Evolutionary conservation across 352 stramenopile genomes (phyloP).

Genomic region (Phytophthora kernoviae): DNA sequence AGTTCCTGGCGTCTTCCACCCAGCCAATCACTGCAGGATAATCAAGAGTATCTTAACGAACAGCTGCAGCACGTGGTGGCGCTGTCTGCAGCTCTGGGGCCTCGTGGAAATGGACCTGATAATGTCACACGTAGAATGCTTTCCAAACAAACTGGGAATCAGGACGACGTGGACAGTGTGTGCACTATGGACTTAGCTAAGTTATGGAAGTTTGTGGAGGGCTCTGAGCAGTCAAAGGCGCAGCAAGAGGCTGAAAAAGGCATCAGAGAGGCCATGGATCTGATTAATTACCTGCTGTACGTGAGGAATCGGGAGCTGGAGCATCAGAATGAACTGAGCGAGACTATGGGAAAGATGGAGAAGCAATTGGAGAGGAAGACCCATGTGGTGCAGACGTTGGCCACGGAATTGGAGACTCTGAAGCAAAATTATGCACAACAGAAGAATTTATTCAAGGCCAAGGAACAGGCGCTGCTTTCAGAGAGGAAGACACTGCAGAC

Average conservation of each 20-base stretch:
- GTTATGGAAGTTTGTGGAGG: constrained; percentile 28
- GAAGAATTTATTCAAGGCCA: constrained; percentile 67
- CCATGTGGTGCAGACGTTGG: constrained; percentile 48
- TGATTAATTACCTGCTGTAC: constrained; percentile 74
- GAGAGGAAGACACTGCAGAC: constrained; percentile 60
- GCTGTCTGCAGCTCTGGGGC: constrained; percentile 22
- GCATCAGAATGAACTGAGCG: constrained; percentile 54
- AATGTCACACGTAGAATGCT: constrained; percentile 26
- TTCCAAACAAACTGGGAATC: constrained; percentile 1
- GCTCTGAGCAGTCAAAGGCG: constrained; percentile 13
- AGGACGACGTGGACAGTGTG: constrained; percentile 33
- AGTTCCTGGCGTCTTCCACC: constrained; percentile 56
- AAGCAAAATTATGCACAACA: constrained; percentile 58
- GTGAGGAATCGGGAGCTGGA: constrained; percentile 56
- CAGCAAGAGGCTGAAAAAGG: constrained; percentile 38
- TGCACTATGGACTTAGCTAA: constrained; percentile 31
- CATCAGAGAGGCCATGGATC: constrained; percentile 66
- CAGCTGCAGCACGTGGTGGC: constrained; percentile 61
- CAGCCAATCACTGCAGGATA: constrained; percentile 45
- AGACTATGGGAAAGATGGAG: constrained; percentile 45
- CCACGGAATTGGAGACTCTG: constrained; percentile 49
- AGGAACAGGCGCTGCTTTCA: constrained; percentile 50
- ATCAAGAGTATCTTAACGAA: constrained; percentile 67
- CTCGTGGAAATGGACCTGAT: constrained; percentile 8
- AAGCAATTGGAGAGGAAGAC: constrained; percentile 63